phyloP scores from a whole-genome alignment of 192 early-diverging fungal genomes.

The Chytriomyces sp. region DNA sequence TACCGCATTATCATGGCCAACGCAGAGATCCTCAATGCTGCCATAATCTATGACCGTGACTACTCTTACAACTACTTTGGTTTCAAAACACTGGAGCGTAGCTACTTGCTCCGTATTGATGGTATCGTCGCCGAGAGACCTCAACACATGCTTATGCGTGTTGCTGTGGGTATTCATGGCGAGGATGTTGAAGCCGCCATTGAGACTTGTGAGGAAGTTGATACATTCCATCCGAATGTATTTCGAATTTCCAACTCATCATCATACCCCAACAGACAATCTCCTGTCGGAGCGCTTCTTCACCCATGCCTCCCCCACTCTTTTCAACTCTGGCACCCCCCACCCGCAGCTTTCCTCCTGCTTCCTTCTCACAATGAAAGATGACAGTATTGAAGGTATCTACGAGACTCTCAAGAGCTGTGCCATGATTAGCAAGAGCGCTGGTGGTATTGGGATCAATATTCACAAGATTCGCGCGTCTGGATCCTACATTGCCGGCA shows the following conservation, averaged over 20 bases:
- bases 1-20: slow-evolving; percentile 70
- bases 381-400: slow-evolving; percentile 97
- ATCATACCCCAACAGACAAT: slow-evolving; percentile 59
- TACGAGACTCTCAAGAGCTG: slow-evolving; percentile 97
- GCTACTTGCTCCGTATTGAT: slow-evolving; percentile 88
- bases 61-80: slow-evolving; percentile 99
- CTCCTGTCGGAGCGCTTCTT: slow-evolving; percentile 92
- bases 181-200: slow-evolving; percentile 88
- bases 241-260: slow-evolving; percentile 7
- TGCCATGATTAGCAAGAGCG: slow-evolving; percentile 97
- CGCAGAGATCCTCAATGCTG: slow-evolving; percentile 86
- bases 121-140: slow-evolving; percentile 90
- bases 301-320: slow-evolving; percentile 95
- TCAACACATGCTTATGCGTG: slow-evolving; percentile 98
- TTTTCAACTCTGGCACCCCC: slow-evolving; percentile 98
- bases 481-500: slow-evolving; percentile 97
- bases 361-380: slow-evolving; percentile 94
- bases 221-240: background rate
- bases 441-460: slow-evolving; percentile 94
- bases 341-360: slow-evolving; percentile 93
- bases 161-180: slow-evolving; percentile 94
- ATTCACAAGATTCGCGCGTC: slow-evolving; percentile 95
- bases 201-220: slow-evolving; percentile 62
- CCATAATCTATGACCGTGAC: slow-evolving; percentile 96
- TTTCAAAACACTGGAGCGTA: slow-evolving; percentile 98